Percentiles rank a stretch among this genome's conserved stretches.
These are phyloP conservation scores for Schizosaccharomyces osmophilus DNA, from an alignment of 805 yeast genomes.

Conservation along the genomic window DNA sequence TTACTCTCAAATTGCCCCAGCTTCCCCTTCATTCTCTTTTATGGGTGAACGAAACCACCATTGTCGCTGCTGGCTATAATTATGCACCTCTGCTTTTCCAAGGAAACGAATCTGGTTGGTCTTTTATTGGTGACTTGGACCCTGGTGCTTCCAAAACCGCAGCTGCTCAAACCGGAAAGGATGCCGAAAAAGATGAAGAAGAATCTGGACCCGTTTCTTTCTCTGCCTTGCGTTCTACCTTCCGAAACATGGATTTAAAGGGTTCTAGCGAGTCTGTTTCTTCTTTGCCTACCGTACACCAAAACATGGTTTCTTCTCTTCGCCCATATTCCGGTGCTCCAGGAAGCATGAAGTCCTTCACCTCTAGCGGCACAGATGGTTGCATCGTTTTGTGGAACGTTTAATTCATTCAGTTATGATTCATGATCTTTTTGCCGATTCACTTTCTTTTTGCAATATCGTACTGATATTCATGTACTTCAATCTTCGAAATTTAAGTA, in stretches of 20 bases:
- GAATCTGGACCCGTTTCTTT: conserved; percentile 27
- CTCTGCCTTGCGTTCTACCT: conserved; percentile 41
- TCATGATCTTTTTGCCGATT: too few relatives aligned
- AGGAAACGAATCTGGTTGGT: conserved; percentile 42
- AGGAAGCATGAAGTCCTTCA: conserved; percentile 27
- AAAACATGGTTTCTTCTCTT: conserved; percentile 56
- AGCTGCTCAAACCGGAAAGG: conserved; percentile 14
- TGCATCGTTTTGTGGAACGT: conserved; percentile 42
- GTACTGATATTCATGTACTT: too few relatives aligned
- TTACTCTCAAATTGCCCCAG: conserved; percentile 36
- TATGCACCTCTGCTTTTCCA: conserved; percentile 71
- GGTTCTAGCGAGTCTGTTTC: conserved; percentile 37
- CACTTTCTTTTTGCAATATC: too few relatives aligned
- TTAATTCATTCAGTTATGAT: conserved; percentile 6
- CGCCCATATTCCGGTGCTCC: conserved; percentile 21
- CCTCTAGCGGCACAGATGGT: conserved; percentile 56
- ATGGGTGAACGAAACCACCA: conserved; percentile 39
- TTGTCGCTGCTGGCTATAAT: conserved; percentile 78
- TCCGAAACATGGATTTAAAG: conserved; percentile 82
- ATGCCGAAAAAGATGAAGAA: conserved; percentile 14
- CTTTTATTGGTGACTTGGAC: conserved; percentile 33
- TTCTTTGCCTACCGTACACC: conserved; percentile 55
- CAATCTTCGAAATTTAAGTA: too few relatives aligned
- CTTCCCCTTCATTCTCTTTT: conserved; percentile 61
- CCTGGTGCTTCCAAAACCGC: conserved; percentile 27